Conservation (phyloP, 805 yeast genomes). For the Barnettozyma salicaria region DNA sequence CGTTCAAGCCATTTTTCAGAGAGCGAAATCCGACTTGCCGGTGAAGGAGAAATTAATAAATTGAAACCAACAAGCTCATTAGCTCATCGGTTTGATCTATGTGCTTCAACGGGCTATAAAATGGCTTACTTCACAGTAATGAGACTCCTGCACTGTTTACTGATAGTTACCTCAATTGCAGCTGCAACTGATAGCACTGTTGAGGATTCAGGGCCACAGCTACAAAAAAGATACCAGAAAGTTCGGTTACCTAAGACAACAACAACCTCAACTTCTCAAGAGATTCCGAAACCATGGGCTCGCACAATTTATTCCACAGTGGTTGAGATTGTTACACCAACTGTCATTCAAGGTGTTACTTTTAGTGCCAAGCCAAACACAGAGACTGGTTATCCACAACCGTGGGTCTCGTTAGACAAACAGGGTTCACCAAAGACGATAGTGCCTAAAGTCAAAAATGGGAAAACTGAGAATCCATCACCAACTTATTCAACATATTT, state of each 20-base stretch:
- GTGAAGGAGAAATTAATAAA: no score
- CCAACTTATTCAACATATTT: conserved; percentile 78
- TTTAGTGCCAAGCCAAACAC: conserved; percentile 40
- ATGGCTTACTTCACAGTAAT: no score
- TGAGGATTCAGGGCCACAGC: conserved; percentile 9
- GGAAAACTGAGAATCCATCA: conserved; percentile 53
- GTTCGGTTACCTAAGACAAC: conserved; percentile 29
- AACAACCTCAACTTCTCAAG: conserved; percentile 31
- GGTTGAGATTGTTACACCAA: conserved; percentile 64
- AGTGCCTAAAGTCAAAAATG: conserved; percentile 68
- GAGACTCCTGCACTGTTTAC: no score
- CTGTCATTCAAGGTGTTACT: conserved; percentile 53
- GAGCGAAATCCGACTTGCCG: no score
- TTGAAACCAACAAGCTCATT: no score
- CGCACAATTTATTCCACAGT: conserved; percentile 58
- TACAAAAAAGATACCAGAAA: conserved; percentile 26
- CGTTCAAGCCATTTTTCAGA: no score
- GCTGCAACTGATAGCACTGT: conserved; percentile 1
- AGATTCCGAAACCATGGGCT: conserved; percentile 57
- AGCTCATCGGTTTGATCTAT: no score
- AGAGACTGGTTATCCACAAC: conserved; percentile 58
- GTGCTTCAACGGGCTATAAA: no score
- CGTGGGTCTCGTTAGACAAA: conserved; percentile 75
- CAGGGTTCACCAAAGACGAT: conserved; percentile 79
- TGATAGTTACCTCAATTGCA: background rate